These are phyloP conservation scores for Phyllosticta citribraziliensis DNA, from an alignment of 2,329 filamentous ascomycete species.

Conservation along the genomic window DNA sequence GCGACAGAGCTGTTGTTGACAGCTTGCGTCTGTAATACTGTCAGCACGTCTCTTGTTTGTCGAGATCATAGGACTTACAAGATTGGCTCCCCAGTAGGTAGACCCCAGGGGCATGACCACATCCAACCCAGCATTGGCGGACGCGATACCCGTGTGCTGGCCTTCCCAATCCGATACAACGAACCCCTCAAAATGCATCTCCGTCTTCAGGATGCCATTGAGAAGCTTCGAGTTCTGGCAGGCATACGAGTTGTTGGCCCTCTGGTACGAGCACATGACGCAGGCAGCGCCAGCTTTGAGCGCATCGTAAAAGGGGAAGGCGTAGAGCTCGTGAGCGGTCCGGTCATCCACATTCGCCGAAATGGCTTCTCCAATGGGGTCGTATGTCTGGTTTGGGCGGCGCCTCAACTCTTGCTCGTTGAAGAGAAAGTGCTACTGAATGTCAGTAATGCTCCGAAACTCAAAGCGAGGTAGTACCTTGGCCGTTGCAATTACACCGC, in stretches of 20 bases:
- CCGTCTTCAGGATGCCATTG: conserved; percentile 42
- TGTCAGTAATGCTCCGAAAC: not conserved
- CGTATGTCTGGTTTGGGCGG: conserved; percentile 29
- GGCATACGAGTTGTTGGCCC: conserved; percentile 22
- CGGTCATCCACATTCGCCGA: conserved; percentile 54
- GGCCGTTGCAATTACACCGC: conserved; percentile 46
- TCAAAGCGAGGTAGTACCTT: conserved; percentile 36
- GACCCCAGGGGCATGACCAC: conserved; percentile 32
- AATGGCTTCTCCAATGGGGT: conserved; percentile 40
- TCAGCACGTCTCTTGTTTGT: no score
- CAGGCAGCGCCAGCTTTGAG: conserved; percentile 47
- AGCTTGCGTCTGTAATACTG: conserved; percentile 14
- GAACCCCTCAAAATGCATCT: conserved; percentile 40
- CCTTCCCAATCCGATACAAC: conserved; percentile 36
- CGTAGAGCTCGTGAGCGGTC: conserved; percentile 56
- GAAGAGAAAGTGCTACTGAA: conserved; percentile 42
- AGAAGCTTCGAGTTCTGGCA: conserved; percentile 31
- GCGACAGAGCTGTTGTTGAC: conserved; percentile 20
- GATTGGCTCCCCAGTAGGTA: conserved; percentile 22
- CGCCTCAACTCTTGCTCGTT: conserved; percentile 51
- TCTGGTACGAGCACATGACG: conserved; percentile 48
- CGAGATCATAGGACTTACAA: not conserved
- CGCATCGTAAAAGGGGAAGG: conserved; percentile 55
- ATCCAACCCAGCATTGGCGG: conserved; percentile 38
- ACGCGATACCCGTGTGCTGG: conserved; percentile 35